Base-by-base conservation (phyloP, 2,329 filamentous ascomycete species). In the Lachnellula occidentalis region DNA sequence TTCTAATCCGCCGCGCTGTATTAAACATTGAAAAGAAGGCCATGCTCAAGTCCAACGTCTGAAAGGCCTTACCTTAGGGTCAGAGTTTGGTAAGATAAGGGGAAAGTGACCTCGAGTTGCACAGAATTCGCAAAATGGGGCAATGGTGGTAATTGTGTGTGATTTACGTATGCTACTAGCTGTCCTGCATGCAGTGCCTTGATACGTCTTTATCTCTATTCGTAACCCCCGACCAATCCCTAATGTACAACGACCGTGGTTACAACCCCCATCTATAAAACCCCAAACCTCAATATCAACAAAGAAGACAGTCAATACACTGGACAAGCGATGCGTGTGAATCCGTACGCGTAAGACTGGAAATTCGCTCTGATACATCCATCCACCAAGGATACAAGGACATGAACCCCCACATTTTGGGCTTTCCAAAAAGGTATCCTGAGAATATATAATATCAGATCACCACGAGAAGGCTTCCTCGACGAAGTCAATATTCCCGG, bases 391-490 rank as follows among this genome's bases (percentile, higher is more conserved):
- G n/a, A 31, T 31, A 31, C 27, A 11, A 9, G 27, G 27, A 31
- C 8, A 31, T 3, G 9, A 31, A 31, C 8, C 24, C 24, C 24
- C 6, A 27, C n/a, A 27, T 7, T 27, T 27, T 7, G 24, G 24
- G 24, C 6, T 27, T 7, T 31, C 27, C 27, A 31, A 31, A 31
- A 31, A 31, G 9, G 9, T 31, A 31, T 31, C 9, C 27, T 31
- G 27, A 31, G 12, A 1, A 3, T 4, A 4, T 3, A 12, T 31
- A 11, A 36, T 24, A 42, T 36, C 15, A 15, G 15, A 53, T 62
- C 73, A 83, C 80, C 80, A 83, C 43, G 78, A 80, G 72, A 92
- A 92, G 4, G 86, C 85, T 70, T 92, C 87, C 72, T 92, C 88
- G 57, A 88, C 79, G 69, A 92, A 90, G 66, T 92, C 88, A 52